phyloP scores from a whole-genome alignment of 495 filamentous ascomycete species.

The Usnea hakonensis region DNA sequence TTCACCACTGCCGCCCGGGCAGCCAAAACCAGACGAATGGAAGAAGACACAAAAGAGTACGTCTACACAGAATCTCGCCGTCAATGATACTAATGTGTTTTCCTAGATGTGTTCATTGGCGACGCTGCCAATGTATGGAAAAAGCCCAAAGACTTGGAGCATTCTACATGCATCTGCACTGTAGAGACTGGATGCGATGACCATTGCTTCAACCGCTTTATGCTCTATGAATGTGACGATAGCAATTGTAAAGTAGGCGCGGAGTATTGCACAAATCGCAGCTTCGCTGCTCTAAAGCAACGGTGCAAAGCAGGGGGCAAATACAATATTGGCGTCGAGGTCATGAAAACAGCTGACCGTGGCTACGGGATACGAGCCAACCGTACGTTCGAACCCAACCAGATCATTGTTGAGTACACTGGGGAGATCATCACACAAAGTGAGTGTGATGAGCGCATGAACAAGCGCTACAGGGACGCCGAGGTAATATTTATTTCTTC shows the following conservation, averaged over 20 bases:
- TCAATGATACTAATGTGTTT: slow-evolving; percentile 19
- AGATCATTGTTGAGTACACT: slow-evolving; percentile 97
- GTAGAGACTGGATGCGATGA: slow-evolving; percentile 76
- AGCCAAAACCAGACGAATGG: slow-evolving; percentile 88
- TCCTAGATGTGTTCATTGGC: slow-evolving; percentile 79
- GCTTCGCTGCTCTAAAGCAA: slow-evolving; percentile 71
- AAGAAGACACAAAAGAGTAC: slow-evolving; percentile 82
- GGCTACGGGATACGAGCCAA: slow-evolving; percentile 89
- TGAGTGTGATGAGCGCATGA: slow-evolving; percentile 90
- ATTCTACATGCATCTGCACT: slow-evolving; percentile 74
- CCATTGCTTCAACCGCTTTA: slow-evolving; percentile 84
- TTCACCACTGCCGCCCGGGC: slow-evolving; percentile 72
- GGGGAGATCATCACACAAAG: slow-evolving; percentile 93
- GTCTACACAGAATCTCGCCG: slow-evolving; percentile 20
- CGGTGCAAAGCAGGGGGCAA: slow-evolving; percentile 69
- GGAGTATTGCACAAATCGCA: slow-evolving; percentile 71
- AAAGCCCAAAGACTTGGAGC: slow-evolving; percentile 61
- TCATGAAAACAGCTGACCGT: slow-evolving; percentile 79
- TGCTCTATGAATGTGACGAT: slow-evolving; percentile 94
- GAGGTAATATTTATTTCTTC: slow-evolving; percentile 47
- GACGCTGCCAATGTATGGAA: slow-evolving; percentile 82
- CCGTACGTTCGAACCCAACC: slow-evolving; percentile 75
- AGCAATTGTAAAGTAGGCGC: slow-evolving; percentile 73
- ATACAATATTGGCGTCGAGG: slow-evolving; percentile 88
- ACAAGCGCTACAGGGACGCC: slow-evolving; percentile 81